Evolutionary conservation across 2,329 filamentous ascomycete genomes (phyloP), one percentile per base, ranked within the genome.

Genomic region (Fusarium coffeatum): DNA sequence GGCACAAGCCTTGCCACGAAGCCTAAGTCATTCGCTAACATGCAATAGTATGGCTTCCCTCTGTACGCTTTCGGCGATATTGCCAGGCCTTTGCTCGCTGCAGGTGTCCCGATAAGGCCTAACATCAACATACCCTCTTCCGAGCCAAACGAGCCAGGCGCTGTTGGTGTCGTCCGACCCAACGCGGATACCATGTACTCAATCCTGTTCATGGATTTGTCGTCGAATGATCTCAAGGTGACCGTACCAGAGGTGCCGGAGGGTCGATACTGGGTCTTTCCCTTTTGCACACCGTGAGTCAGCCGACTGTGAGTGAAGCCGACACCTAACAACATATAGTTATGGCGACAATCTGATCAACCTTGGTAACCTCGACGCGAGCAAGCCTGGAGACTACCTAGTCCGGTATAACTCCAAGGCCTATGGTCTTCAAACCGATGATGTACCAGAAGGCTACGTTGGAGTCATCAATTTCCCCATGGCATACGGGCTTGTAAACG

Each of bases 281-380:
- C 48, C 2, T 51, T 51, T 41, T 40, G 22, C 13, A 40, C 48
- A 18, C 32, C 48, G 48, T 51, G 20, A 37, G 48, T 9, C 13
- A 16, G 10, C 2, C 8, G 9, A 20, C 3, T 1, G 5, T 3
- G 4, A 20, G 5, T 8, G 0, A 16, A 25, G 3, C 5, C 18
- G 8, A 2, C 0, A 7, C 8, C 22, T 49, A 9, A 49, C 28
- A 20, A 12, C 2, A 2, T n/a, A 1, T 2, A 51, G 48, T 3
- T 51, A 51, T 18, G 48, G 48, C 22, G 48, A 51, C 8, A 32
- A 51, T 16, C 4, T 51, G 13, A 28, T 51, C 23, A 51, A 51
- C 6, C 48, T 51, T 18, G 48, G 48, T 2, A 51, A 51, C 1
- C 48, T 51, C 1, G 48, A 4, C 15, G 47, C 20, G 1, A 50